phyloP scores from a whole-genome alignment of 2,329 filamentous ascomycete species.

The Dothistroma pini region DNA sequence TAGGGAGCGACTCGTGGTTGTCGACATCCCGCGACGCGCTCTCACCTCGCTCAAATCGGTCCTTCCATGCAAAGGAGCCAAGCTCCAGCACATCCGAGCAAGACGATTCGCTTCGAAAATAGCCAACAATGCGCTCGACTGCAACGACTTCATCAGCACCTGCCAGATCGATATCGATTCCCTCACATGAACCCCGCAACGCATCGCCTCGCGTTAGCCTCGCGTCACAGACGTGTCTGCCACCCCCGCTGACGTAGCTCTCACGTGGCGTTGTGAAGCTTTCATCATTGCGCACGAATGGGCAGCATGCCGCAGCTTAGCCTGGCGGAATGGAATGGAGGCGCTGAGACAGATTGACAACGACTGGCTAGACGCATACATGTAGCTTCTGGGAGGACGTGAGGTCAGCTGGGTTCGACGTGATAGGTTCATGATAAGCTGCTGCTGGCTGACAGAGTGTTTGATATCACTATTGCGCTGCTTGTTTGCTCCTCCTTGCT shows the following conservation, averaged over 20 bases:
- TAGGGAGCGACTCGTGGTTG: too few relatives aligned
- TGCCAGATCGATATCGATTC: neutral
- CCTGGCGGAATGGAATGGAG: neutral
- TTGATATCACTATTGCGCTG: neutral
- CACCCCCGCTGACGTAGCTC: constrained; percentile 1
- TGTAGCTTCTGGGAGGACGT: too few relatives aligned
- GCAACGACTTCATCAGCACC: too few relatives aligned
- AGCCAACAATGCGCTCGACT: too few relatives aligned
- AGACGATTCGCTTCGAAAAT: too few relatives aligned
- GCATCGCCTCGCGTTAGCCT: neutral
- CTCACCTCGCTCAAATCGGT: too few relatives aligned
- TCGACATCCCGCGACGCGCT: too few relatives aligned
- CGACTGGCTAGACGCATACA: too few relatives aligned
- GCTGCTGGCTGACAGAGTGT: neutral
- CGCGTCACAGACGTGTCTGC: neutral
- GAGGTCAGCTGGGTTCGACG: neutral
- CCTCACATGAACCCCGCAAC: neutral
- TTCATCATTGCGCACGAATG: neutral
- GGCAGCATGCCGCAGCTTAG: neutral
- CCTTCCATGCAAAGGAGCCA: too few relatives aligned
- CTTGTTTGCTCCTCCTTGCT: neutral
- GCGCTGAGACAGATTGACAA: neutral
- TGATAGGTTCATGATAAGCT: neutral
- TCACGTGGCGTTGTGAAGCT: neutral
- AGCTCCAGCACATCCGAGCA: too few relatives aligned